Base-by-base conservation (phyloP, 2,329 filamentous ascomycete genomes). In the Hymenoscyphus linearis region DNA sequence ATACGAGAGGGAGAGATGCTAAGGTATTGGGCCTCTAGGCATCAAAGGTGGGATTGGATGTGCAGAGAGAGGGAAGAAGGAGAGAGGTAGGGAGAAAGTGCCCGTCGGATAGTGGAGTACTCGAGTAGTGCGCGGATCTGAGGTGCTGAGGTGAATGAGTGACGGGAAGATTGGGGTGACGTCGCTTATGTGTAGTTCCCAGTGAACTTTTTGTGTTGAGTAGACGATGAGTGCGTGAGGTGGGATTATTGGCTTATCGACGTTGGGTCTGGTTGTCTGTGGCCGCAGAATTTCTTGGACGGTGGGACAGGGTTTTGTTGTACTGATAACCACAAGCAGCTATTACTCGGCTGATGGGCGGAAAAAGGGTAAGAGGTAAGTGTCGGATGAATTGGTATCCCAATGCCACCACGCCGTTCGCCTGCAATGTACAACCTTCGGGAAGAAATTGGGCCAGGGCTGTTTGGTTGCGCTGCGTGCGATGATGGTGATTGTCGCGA, bases 41-140 rank as follows among this genome's bases (percentile, higher is more conserved):
- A 88, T 40, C 87, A 88, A 61, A 80, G 75, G 31, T 82, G 85
- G n/a, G 82, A 85, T 52, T 88, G 84, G 63, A 84, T 27, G 22
- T 25, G n/a, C 36, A 34, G 13, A 79, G 52, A 57, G 58, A 50
- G 61, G 57, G 37, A 57, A 59, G 31, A 37, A 53, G 25, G 55
- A 58, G 62, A 55, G 65, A 26, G 57, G 56, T 60, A 54, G 64
- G 58, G 47, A 60, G 54, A 55, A 25, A 47, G 18, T 18, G 40
- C n/a, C 40, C 35, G 27, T 53, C 50, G 50, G 25, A 12, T 53
- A 2, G 18, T 52, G 50, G 50, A 22, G 22, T 22, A 22, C 50
- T 52, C 22, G 50, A 25, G n/a, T 52, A 10, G 10, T 52, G 53
- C 34, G 57, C 27, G 54, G 2, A n/a, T 10, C 40, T 31, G 40